Percentiles rank a stretch among this genome's conserved stretches.
Evolutionary conservation across 768 basidiomycete genomes (phyloP).

Genomic region (Suillus alpinus): DNA sequence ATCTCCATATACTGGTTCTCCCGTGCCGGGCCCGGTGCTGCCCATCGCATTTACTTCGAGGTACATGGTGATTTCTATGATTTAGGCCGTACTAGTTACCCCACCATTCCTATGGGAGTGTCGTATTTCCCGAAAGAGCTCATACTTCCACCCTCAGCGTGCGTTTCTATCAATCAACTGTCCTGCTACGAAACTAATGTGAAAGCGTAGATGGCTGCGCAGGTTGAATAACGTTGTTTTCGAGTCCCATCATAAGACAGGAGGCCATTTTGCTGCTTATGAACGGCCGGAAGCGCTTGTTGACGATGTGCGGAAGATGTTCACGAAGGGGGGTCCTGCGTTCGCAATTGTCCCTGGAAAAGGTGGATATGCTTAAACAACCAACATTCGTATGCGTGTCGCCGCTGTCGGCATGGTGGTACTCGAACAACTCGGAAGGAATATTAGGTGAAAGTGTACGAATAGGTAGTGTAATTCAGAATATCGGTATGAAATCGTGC

Average conservation of each 20-base stretch:
- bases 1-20: conserved; percentile 35
- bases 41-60: conserved; percentile 19
- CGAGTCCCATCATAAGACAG: conserved; percentile 41
- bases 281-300: conserved; percentile 48
- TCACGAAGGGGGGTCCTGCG: conserved; percentile 46
- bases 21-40: conserved; percentile 24
- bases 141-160: conserved; percentile 51
- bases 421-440: neutral
- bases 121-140: conserved; percentile 65
- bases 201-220: conserved; percentile 36
- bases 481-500: conserved; percentile 92
- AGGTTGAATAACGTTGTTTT: conserved; percentile 40
- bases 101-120: conserved; percentile 56
- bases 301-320: conserved; percentile 51
- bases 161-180: neutral
- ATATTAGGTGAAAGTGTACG: neutral
- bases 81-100: neutral
- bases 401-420: neutral
- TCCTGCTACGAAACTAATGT: neutral
- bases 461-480: conserved; percentile 40
- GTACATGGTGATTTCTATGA: neutral
- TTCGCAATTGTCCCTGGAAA: conserved; percentile 45
- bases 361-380: conserved; percentile 35
- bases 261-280: conserved; percentile 56
- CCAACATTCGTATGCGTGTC: neutral